Conservation (phyloP, 1,284 basidiomycete species). For the Malassezia japonica region DNA sequence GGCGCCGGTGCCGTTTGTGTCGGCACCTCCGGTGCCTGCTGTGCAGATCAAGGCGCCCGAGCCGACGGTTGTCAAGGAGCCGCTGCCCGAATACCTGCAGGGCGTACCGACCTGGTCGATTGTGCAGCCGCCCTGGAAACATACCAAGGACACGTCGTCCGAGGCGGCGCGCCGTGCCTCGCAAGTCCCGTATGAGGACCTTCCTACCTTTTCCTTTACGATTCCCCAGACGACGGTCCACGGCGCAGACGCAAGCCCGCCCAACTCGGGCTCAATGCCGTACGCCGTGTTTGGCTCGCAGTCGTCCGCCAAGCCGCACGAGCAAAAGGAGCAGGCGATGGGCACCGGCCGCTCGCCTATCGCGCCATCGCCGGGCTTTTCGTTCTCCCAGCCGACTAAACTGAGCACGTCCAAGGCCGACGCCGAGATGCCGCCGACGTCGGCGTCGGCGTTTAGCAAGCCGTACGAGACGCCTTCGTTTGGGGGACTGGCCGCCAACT, state of each 20-base stretch:
- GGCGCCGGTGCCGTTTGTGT: not conserved
- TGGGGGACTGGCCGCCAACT: too few relatives aligned
- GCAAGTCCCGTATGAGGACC: not conserved
- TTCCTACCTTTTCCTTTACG: slow-evolving; percentile 12
- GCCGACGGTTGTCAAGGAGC: not conserved
- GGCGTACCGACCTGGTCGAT: slow-evolving; percentile 5
- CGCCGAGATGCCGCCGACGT: too few relatives aligned
- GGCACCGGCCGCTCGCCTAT: too few relatives aligned
- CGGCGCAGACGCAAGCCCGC: too few relatives aligned
- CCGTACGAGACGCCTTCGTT: too few relatives aligned
- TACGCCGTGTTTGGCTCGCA: too few relatives aligned
- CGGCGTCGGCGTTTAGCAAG: too few relatives aligned
- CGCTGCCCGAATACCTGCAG: not conserved
- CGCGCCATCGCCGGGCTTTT: not conserved
- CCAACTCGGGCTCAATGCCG: too few relatives aligned
- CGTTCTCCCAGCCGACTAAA: not conserved
- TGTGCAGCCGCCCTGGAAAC: not conserved
- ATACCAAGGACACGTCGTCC: not conserved
- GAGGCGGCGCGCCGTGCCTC: not conserved
- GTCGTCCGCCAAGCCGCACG: too few relatives aligned
- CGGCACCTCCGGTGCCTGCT: not conserved
- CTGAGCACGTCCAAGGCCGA: not conserved
- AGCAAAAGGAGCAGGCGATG: too few relatives aligned
- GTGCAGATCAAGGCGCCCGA: too few relatives aligned
- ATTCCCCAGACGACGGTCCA: too few relatives aligned